Percentiles rank a stretch among this genome's conserved stretches.
These are phyloP conservation scores for Leptosphaerulina australis DNA, from an alignment of 2,329 filamentous ascomycete genomes.

Conservation along the genomic window DNA sequence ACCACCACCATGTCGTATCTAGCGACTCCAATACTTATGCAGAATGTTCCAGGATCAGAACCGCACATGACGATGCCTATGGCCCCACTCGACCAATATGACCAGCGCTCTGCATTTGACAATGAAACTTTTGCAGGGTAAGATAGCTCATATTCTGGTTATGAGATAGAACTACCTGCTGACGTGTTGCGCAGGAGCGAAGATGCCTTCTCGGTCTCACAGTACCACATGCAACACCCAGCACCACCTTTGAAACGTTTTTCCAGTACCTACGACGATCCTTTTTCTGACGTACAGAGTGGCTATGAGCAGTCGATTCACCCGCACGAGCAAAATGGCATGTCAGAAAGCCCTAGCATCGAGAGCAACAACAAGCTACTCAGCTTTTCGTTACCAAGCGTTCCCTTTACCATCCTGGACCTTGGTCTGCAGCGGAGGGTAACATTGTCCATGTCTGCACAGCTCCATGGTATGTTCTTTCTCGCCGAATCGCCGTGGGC, in stretches of 20 bases:
- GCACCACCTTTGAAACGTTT: conserved; percentile 57
- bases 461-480: conserved; percentile 90
- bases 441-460: conserved; percentile 71
- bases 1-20: conserved; percentile 67
- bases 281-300: conserved; percentile 59
- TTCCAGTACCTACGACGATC: conserved; percentile 57
- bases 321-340: conserved; percentile 52
- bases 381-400: conserved; percentile 56
- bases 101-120: conserved; percentile 66
- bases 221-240: conserved; percentile 50
- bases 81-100: conserved; percentile 60
- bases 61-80: conserved; percentile 50
- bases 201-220: conserved; percentile 51
- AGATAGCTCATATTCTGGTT: conserved; percentile 7
- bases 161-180: conserved; percentile 27
- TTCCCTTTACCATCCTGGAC: conserved; percentile 67
- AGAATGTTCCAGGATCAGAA: conserved; percentile 55
- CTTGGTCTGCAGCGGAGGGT: conserved; percentile 65
- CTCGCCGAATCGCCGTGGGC: conserved; percentile 77
- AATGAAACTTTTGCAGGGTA: conserved; percentile 67
- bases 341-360: conserved; percentile 62
- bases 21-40: conserved; percentile 62
- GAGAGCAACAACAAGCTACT: conserved; percentile 66
- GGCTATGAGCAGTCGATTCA: conserved; percentile 54
- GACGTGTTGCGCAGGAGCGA: conserved; percentile 54